A percentile compares a stretch with the other conserved stretches of the same genome.
phyloP scores from a whole-genome alignment of 2,329 filamentous ascomycete species.

The Claviceps sp. region DNA sequence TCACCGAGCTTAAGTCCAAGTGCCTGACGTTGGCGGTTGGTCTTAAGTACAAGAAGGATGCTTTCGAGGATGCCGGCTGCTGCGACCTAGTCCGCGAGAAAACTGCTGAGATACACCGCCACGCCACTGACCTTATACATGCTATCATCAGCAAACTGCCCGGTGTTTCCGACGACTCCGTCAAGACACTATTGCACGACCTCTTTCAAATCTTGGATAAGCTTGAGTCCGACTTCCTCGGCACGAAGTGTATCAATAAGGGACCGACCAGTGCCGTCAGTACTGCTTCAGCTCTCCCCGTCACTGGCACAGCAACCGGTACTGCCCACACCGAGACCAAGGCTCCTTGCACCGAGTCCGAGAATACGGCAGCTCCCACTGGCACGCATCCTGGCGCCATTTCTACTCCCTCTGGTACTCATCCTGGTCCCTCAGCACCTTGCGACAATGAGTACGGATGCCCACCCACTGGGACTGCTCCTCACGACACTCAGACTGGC shows the following conservation, averaged over 20 bases:
- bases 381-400: not conserved
- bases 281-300: not conserved
- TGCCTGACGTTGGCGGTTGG: not conserved
- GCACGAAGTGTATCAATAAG: conserved; percentile 3
- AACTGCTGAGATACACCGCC: not conserved
- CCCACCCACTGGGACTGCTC: not conserved
- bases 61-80: conserved; percentile 1
- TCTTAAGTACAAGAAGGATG: conserved; percentile 1
- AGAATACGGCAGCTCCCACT: not conserved
- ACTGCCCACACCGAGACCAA: not conserved
- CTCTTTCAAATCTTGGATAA: not conserved
- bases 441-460: not conserved
- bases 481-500: not conserved
- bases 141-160: conserved; percentile 2
- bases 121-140: not conserved
- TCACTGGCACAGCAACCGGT: not conserved
- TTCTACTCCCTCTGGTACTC: not conserved
- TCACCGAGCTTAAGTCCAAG: not conserved
- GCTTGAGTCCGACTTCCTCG: conserved; percentile 1
- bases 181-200: not conserved
- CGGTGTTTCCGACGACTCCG: not conserved
- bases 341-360: not conserved
- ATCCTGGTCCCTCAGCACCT: not conserved
- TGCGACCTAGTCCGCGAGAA: not conserved
- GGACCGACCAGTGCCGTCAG: not conserved